Percentiles rank a stretch among this genome's conserved stretches.
phyloP scores from a whole-genome alignment of 2,329 filamentous ascomycete species.

The Fusarium paranaense region DNA sequence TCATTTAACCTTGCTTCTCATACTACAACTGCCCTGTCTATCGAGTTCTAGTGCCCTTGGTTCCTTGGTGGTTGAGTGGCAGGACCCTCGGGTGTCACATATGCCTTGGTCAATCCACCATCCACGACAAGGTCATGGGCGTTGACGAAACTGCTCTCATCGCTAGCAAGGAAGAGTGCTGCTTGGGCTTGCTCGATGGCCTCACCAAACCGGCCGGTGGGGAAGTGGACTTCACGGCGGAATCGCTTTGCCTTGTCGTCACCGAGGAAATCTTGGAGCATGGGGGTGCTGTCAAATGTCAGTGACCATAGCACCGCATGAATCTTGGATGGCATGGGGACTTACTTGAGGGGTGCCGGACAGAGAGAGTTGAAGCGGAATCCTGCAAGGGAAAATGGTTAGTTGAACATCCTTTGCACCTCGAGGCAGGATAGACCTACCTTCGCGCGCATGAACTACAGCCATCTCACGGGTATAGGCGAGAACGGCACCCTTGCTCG shows the following conservation, averaged over 20 bases:
- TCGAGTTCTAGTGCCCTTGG: background rate
- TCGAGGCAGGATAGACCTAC: background rate
- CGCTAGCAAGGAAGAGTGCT: background rate
- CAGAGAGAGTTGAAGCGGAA: background rate
- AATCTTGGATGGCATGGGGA: background rate
- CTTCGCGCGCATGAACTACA: background rate
- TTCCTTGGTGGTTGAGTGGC: background rate
- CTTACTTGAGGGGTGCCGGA: background rate
- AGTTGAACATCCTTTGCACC: background rate
- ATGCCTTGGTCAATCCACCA: background rate
- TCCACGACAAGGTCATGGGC: background rate
- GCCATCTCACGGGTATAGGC: background rate
- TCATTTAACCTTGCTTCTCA: background rate
- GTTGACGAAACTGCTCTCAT: background rate
- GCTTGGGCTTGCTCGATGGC: background rate
- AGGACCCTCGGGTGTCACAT: background rate
- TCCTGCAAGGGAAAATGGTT: background rate
- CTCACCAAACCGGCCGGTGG: background rate
- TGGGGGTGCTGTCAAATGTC: background rate
- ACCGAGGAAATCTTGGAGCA: background rate
- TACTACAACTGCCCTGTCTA: background rate
- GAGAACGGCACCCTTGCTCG: slow-evolving; percentile 77
- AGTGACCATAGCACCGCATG: background rate
- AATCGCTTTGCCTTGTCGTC: background rate
- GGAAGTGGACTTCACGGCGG: background rate